Evolutionary conservation across 2,329 filamentous ascomycete genomes (phyloP).

Genomic region (Didymella sp.): DNA sequence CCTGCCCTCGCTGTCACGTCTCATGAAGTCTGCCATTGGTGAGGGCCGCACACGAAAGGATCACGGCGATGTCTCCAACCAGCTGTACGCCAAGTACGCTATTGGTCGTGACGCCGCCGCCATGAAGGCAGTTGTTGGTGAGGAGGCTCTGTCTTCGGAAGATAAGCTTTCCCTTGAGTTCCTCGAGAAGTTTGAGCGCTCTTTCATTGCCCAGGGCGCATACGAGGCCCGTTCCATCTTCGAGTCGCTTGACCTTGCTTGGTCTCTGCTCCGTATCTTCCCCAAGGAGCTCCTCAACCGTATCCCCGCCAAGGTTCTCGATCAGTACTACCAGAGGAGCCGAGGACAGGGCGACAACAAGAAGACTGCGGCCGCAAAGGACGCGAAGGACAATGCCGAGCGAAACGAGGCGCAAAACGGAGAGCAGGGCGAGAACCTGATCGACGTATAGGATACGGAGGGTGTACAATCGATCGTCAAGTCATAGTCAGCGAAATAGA

Average conservation of each 20-base stretch:
- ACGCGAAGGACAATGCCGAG: constrained; percentile 54
- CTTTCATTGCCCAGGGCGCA: constrained; percentile 88
- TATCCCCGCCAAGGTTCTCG: constrained; percentile 61
- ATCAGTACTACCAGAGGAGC: constrained; percentile 59
- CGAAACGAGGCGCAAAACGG: constrained; percentile 27
- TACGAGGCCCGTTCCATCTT: constrained; percentile 93
- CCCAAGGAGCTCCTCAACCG: constrained; percentile 98
- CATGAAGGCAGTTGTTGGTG: constrained; percentile 99
- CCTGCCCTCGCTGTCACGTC: constrained; percentile 93
- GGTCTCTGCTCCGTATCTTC: constrained; percentile 95
- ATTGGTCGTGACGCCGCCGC: constrained; percentile 97
- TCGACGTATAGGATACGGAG: constrained; percentile 43
- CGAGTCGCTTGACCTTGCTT: constrained; percentile 94
- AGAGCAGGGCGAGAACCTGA: constrained; percentile 48
- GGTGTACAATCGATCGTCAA: constrained; percentile 7
- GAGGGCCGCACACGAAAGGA: constrained; percentile 96
- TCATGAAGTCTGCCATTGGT: constrained; percentile 99
- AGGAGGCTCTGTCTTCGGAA: constrained; percentile 93
- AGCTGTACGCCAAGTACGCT: constrained; percentile 99
- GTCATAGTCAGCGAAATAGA: constrained; percentile 24
- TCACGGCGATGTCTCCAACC: constrained; percentile 98
- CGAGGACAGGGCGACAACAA: constrained; percentile 49
- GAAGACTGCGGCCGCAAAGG: constrained; percentile 49
- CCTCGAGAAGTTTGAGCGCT: constrained; percentile 96
- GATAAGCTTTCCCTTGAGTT: constrained; percentile 98